These are phyloP conservation scores for Phoenix roebelenii DNA, from an alignment of 176 grass and related monocot species.

Conservation along the genomic window DNA sequence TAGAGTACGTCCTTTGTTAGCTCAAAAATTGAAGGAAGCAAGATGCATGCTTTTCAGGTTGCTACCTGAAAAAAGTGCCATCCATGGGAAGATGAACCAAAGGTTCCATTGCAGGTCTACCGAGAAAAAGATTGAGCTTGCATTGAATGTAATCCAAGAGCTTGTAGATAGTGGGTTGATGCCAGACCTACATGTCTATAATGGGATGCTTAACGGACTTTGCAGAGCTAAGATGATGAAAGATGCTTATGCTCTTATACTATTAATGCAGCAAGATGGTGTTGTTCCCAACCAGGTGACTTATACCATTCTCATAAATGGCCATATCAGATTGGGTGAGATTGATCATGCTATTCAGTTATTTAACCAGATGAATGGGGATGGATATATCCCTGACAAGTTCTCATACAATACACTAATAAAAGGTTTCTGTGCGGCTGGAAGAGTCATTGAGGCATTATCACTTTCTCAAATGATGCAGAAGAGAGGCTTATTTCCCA, in stretches of 20 bases:
- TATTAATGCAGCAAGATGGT: constrained; percentile 24
- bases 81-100: not conserved
- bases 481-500: constrained; percentile 27
- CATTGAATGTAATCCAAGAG: constrained; percentile 15
- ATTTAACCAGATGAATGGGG: constrained; percentile 24
- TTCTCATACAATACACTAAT: constrained; percentile 22
- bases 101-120: not conserved
- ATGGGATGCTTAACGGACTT: constrained; percentile 33
- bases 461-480: constrained; percentile 35
- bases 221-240: constrained; percentile 29
- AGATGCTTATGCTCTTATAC: constrained; percentile 26
- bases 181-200: constrained; percentile 33
- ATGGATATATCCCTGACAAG: constrained; percentile 11
- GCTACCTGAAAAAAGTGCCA: constrained; percentile 13
- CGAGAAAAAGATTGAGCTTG: constrained; percentile 6
- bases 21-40: constrained; percentile 17
- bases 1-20: constrained; percentile 16
- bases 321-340: constrained; percentile 21
- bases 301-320: constrained; percentile 28
- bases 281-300: constrained; percentile 30
- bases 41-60: constrained; percentile 29
- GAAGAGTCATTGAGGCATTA: constrained; percentile 21
- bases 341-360: constrained; percentile 24
- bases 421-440: constrained; percentile 13
- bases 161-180: constrained; percentile 23